These are phyloP conservation scores for Dothiorella sarmentorum DNA, from an alignment of 2,329 filamentous ascomycete species.

Conservation along the genomic window DNA sequence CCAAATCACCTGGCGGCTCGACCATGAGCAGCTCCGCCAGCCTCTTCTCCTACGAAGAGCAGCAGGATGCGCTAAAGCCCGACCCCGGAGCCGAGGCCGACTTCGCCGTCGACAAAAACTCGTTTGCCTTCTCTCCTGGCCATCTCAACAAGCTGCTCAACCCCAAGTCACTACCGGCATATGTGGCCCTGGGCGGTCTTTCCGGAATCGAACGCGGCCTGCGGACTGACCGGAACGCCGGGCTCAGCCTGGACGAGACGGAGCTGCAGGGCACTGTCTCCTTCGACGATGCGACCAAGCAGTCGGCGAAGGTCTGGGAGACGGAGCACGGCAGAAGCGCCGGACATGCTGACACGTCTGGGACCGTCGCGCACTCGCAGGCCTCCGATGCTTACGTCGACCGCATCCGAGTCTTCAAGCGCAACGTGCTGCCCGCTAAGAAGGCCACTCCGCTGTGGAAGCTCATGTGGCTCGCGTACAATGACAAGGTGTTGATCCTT, in stretches of 20 bases:
- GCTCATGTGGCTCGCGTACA: conserved; percentile 77
- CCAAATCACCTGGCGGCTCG: conserved; percentile 10
- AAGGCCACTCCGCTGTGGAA: conserved; percentile 67
- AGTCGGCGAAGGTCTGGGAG: neutral
- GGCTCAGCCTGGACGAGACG: conserved; percentile 68
- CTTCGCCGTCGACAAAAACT: conserved; percentile 68
- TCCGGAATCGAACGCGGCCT: conserved; percentile 71
- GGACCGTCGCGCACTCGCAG: conserved; percentile 5
- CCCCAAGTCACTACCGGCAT: conserved; percentile 72
- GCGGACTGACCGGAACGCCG: conserved; percentile 60
- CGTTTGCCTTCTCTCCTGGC: conserved; percentile 79
- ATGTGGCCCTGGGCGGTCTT: conserved; percentile 71
- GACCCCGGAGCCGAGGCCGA: conserved; percentile 73
- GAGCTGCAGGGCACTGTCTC: conserved; percentile 60
- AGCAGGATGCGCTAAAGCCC: conserved; percentile 65
- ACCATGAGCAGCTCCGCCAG: conserved; percentile 15
- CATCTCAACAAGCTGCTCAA: conserved; percentile 79
- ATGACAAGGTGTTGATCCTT: conserved; percentile 73
- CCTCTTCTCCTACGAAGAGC: conserved; percentile 20
- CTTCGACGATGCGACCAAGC: conserved; percentile 60
- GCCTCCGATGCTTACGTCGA: conserved; percentile 48
- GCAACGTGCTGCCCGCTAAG: conserved; percentile 66
- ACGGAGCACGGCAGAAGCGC: conserved; percentile 24
- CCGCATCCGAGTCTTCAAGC: conserved; percentile 66
- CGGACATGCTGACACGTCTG: conserved; percentile 24